Evolutionary conservation across 768 basidiomycete genomes (phyloP).

Genomic region (Lactarius hatsudake): DNA sequence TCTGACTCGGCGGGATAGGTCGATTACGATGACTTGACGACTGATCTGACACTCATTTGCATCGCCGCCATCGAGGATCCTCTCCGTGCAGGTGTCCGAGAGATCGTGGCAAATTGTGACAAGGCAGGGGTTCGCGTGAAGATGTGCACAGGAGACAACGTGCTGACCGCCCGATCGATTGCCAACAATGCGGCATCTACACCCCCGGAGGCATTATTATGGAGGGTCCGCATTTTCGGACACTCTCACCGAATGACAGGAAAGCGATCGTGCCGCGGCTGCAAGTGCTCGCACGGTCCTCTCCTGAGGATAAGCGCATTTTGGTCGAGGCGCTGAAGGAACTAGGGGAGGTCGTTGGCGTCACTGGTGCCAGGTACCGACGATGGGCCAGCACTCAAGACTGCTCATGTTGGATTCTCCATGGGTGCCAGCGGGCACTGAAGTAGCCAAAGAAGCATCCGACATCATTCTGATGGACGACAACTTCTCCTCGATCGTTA

Average conservation of each 20-base stretch:
- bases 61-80: conserved; percentile 97
- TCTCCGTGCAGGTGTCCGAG: conserved; percentile 81
- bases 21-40: conserved; percentile 63
- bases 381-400: conserved; percentile 94
- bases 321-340: conserved; percentile 87
- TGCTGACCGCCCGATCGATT: conserved; percentile 93
- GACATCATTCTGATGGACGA: conserved; percentile 99
- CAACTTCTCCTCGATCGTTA: conserved; percentile 93
- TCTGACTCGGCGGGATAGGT: conserved; percentile 41
- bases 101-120: conserved; percentile 85
- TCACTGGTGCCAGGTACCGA: conserved; percentile 98
- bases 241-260: conserved; percentile 65
- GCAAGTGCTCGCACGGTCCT: conserved; percentile 97
- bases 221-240: conserved; percentile 93
- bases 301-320: conserved; percentile 94
- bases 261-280: conserved; percentile 87
- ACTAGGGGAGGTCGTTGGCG: conserved; percentile 88
- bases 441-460: conserved; percentile 98
- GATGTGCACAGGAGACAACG: conserved; percentile 99
- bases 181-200: conserved; percentile 96
- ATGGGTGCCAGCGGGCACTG: conserved; percentile 96
- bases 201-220: conserved; percentile 92
- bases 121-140: conserved; percentile 90
- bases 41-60: conserved; percentile 80
- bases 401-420: conserved; percentile 94